phyloP scores from a whole-genome alignment of 257 asterid species.

The Leptodermis oblonga region DNA sequence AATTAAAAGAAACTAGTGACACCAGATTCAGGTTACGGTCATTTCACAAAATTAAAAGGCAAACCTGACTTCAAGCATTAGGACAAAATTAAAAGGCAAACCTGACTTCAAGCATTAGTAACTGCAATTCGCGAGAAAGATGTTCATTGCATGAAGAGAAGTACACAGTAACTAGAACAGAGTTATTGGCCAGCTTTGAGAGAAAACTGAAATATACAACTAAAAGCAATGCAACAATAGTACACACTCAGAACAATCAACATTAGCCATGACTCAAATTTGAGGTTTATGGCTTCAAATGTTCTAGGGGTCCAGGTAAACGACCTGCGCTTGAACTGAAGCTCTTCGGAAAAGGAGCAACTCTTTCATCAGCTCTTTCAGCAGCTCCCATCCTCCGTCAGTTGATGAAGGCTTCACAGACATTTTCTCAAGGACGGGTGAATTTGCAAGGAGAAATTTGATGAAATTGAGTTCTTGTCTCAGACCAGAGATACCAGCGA shows the following conservation, averaged over 20 bases:
- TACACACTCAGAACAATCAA: too few relatives aligned
- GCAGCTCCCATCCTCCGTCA: conserved; percentile 69
- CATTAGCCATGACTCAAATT: too few relatives aligned
- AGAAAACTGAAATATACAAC: background rate
- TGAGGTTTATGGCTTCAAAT: background rate
- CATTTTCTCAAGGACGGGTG: conserved; percentile 80
- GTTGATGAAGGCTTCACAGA: conserved; percentile 59
- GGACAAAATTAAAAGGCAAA: too few relatives aligned
- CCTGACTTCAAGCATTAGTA: too few relatives aligned
- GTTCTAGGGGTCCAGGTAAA: conserved; percentile 60
- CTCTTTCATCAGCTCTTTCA: conserved; percentile 78
- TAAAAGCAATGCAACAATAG: too few relatives aligned
- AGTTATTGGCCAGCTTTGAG: background rate
- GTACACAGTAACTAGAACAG: background rate
- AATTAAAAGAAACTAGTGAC: conserved; percentile 13
- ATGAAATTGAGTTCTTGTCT: conserved; percentile 69
- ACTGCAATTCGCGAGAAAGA: too few relatives aligned
- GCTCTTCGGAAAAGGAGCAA: conserved; percentile 80
- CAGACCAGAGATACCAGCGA: conserved; percentile 60
- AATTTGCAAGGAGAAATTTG: conserved; percentile 61
- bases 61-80: background rate
- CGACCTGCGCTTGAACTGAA: conserved; percentile 63
- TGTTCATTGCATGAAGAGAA: background rate
- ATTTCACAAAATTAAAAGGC: background rate
- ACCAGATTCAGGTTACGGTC: conserved; percentile 7